phyloP scores from a whole-genome alignment of 1,139 yeast species.

The Blastobotrys persicus region DNA sequence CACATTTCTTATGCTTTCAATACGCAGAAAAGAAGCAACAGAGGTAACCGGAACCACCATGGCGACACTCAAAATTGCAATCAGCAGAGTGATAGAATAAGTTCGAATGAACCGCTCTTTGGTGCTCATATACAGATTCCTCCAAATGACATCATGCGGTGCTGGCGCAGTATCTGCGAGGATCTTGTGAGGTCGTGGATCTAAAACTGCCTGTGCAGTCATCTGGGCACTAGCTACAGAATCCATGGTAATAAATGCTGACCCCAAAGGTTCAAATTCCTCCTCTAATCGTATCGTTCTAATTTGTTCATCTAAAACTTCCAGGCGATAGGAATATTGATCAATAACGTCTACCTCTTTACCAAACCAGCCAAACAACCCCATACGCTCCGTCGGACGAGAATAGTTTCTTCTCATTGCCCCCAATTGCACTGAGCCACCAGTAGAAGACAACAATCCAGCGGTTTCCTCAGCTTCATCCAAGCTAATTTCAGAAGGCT shows the following conservation, averaged over 20 bases:
- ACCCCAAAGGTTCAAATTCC: constrained; percentile 44
- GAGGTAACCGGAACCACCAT: constrained; percentile 73
- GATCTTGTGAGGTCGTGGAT: constrained; percentile 71
- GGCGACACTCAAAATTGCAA: constrained; percentile 61
- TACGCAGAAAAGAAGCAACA: constrained; percentile 67
- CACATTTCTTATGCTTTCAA: constrained; percentile 62
- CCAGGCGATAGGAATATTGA: constrained; percentile 55
- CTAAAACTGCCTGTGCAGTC: constrained; percentile 85
- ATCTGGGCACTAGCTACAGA: constrained; percentile 84
- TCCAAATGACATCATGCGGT: constrained; percentile 84
- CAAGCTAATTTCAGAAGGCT: constrained; percentile 3
- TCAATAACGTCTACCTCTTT: constrained; percentile 61
- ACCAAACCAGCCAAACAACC: constrained; percentile 54
- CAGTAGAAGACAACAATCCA: constrained; percentile 14
- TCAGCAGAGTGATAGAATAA: constrained; percentile 60
- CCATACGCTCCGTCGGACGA: constrained; percentile 45
- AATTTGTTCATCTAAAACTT: constrained; percentile 58
- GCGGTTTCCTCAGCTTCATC: constrained; percentile 12
- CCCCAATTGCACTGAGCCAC: constrained; percentile 18
- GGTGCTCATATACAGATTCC: constrained; percentile 61
- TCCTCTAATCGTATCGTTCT: constrained; percentile 46
- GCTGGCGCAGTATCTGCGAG: constrained; percentile 82
- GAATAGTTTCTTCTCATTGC: constrained; percentile 19
- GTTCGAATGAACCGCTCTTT: constrained; percentile 56
- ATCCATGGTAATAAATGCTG: constrained; percentile 81